Conservation (phyloP, 345 rosid genomes). For the Citrus sinensis region DVS_A1.0 CM039167.1:11540501-11541000, state of each 20-base stretch:
- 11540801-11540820: slow-evolving; percentile 5
- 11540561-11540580: neutral
- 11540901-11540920: slow-evolving; percentile 70
- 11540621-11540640: neutral
- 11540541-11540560: neutral
- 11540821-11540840: slow-evolving; percentile 40
- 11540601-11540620: neutral
- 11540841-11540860: slow-evolving; percentile 81
- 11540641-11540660: neutral
- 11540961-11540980: slow-evolving; percentile 62
- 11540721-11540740: slow-evolving; percentile 20
- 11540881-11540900: slow-evolving; percentile 85
- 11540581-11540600: neutral
- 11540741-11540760: neutral
- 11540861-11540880: slow-evolving; percentile 56
- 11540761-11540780: neutral
- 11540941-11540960: slow-evolving; percentile 58
- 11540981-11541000: slow-evolving; percentile 40
- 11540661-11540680: slow-evolving; percentile 41
- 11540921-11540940: slow-evolving; percentile 74
- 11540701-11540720: slow-evolving; percentile 55
- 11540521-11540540: neutral
- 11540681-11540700: slow-evolving; percentile 41
- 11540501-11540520: too few relatives aligned
- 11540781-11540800: slow-evolving; percentile 2